Evolutionary conservation across 1,139 yeast genomes (phyloP).

Genomic region (Diutina catenulata): DNA sequence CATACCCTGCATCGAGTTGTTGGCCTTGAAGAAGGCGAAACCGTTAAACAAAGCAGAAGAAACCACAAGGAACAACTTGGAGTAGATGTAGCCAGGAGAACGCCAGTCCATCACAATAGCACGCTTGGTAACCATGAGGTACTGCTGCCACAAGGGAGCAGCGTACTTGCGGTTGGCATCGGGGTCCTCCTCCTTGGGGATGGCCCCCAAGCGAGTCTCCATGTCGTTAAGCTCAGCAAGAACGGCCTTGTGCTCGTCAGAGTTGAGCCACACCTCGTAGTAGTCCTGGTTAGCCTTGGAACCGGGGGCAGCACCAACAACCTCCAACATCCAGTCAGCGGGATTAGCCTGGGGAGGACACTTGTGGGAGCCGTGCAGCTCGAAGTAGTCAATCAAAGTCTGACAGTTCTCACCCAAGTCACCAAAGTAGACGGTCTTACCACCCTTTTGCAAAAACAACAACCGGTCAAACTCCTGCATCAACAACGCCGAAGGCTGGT

Average conservation of each 20-base stretch:
- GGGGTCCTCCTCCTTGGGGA: constrained; percentile 9
- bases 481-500: constrained; percentile 72
- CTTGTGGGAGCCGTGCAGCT: constrained; percentile 12
- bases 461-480: constrained; percentile 71
- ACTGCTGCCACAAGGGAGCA: constrained; percentile 10
- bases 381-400: constrained; percentile 11
- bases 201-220: constrained; percentile 32
- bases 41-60: constrained; percentile 12
- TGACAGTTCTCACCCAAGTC: constrained; percentile 11
- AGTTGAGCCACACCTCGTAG: constrained; percentile 52
- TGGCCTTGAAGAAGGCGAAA: constrained; percentile 12
- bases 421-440: constrained; percentile 11
- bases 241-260: constrained; percentile 39
- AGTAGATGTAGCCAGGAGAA: constrained; percentile 12
- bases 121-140: constrained; percentile 10
- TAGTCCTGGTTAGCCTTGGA: constrained; percentile 55
- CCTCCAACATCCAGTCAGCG: constrained; percentile 27
- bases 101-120: constrained; percentile 13
- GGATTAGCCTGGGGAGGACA: constrained; percentile 14
- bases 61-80: constrained; percentile 11
- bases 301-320: constrained; percentile 76
- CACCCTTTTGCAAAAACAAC: constrained; percentile 55
- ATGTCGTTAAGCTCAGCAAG: constrained; percentile 28
- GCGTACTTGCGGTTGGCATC: constrained; percentile 10
- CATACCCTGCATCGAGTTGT: constrained; percentile 11